A percentile compares a stretch with the other conserved stretches of the same genome.
These are phyloP conservation scores for Jamesozyma piceae DNA, from an alignment of 805 yeast species.

Conservation along the genomic window DNA sequence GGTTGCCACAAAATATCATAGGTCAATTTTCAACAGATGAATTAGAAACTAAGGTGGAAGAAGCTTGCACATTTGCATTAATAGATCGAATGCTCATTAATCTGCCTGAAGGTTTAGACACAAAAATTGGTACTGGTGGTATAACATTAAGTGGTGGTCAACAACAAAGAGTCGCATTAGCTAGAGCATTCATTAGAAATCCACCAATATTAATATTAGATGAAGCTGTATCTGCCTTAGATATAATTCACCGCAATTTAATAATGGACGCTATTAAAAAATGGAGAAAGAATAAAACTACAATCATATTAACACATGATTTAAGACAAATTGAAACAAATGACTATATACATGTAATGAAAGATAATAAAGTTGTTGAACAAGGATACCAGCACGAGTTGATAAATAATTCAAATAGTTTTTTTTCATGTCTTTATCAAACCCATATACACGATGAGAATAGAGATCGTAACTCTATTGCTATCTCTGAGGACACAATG, in stretches of 20 bases:
- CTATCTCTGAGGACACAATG: constrained; percentile 4
- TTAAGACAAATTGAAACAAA: constrained; percentile 42
- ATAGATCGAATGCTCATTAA: constrained; percentile 40
- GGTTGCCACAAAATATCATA: constrained; percentile 16
- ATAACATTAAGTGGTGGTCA: constrained; percentile 81
- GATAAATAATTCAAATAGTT: constrained; percentile 8
- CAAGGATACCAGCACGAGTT: constrained; percentile 34
- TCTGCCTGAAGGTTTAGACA: constrained; percentile 48
- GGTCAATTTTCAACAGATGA: neutral
- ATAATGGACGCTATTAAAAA: constrained; percentile 43
- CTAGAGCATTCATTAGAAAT: constrained; percentile 69
- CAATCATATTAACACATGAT: constrained; percentile 78
- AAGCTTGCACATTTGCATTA: constrained; percentile 45
- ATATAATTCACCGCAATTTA: constrained; percentile 37
- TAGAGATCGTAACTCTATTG: constrained; percentile 2
- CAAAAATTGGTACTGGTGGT: constrained; percentile 39
- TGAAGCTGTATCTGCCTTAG: constrained; percentile 81
- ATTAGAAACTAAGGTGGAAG: constrained; percentile 19
- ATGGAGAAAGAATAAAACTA: constrained; percentile 63
- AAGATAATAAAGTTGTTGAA: constrained; percentile 47
- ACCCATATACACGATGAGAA: constrained; percentile 1
- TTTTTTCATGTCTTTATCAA: constrained; percentile 10
- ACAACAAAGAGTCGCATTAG: constrained; percentile 71
- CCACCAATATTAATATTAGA: constrained; percentile 73
- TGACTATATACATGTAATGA: constrained; percentile 54